Evolutionary conservation across 768 basidiomycete species (phyloP), one percentile per base, ranked within the genome.

Genomic region (Austroboletus festivus): DNA sequence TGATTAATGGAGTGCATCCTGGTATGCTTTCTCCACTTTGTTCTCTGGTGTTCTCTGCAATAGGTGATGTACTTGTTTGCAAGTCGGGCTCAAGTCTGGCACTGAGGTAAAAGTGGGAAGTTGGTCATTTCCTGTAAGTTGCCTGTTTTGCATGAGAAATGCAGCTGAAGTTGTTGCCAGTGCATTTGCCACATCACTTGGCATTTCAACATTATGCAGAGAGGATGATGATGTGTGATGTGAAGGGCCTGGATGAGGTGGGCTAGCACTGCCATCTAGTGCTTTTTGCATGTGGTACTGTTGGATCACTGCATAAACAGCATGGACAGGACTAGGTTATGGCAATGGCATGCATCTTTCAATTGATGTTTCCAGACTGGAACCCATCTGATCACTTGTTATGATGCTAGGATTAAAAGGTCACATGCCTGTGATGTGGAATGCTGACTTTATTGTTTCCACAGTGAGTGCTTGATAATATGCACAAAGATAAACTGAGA

Each of bases 161-260:
- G 26, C 19, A 3, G 45, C 48, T 21, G 53, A 54, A 39, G 49
- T 54, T n/a, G 41, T 34, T 24, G 15, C 30, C 1, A 54, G 48
- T 31, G 3, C 22, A 23, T 45, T n/a, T 13, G 16, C 16, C 15
- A 15, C 5, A 24, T 19, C 10, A 31, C 5, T 21, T 9, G 24
- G 3, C 10, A 22, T n/a, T 15, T 30, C 24, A 16, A 12, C 12
- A n/a, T n/a, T n/a, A n/a, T n/a, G n/a, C n/a, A n/a, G n/a, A n/a
- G n/a, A n/a, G n/a, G n/a, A n/a, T n/a, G n/a, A n/a, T n/a, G n/a
- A n/a, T n/a, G n/a, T n/a, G n/a, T n/a, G n/a, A n/a, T n/a, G n/a
- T n/a, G n/a, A n/a, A n/a, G n/a, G n/a, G n/a, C n/a, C n/a, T n/a
- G n/a, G n/a, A n/a, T n/a, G n/a, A n/a, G n/a, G n/a, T n/a, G n/a